Percentiles rank a stretch among this genome's conserved stretches.
phyloP scores from a whole-genome alignment of 805 yeast genomes.

The Blastobotrys peoriensis region DNA sequence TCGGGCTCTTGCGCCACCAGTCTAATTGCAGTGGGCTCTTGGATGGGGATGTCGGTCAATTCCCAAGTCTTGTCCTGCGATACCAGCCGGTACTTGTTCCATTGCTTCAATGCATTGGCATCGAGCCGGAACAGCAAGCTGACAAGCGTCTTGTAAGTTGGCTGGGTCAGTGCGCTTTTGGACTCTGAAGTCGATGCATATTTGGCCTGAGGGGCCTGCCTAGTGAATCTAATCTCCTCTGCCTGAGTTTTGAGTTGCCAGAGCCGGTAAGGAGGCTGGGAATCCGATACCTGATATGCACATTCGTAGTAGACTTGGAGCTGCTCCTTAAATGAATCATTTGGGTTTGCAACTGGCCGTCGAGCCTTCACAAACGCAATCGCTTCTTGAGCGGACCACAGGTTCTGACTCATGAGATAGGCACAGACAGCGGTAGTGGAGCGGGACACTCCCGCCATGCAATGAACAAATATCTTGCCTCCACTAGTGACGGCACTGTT shows the following conservation, averaged over 20 bases:
- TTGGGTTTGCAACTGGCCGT: slow-evolving; percentile 59
- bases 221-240: slow-evolving; percentile 19
- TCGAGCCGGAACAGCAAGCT: not conserved
- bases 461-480: slow-evolving; percentile 35
- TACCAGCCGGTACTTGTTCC: slow-evolving; percentile 2
- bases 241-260: slow-evolving; percentile 31
- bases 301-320: slow-evolving; percentile 52
- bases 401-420: slow-evolving; percentile 75
- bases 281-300: slow-evolving; percentile 28
- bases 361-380: slow-evolving; percentile 60
- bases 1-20: not conserved
- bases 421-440: slow-evolving; percentile 83
- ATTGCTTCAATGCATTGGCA: not conserved
- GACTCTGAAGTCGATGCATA: slow-evolving; percentile 31
- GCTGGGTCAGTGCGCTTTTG: not conserved
- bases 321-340: slow-evolving; percentile 68
- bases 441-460: slow-evolving; percentile 88
- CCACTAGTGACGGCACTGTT: slow-evolving; percentile 41
- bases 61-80: not conserved
- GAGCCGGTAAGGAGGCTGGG: slow-evolving; percentile 35
- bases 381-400: slow-evolving; percentile 54
- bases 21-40: not conserved
- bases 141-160: not conserved
- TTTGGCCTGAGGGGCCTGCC: slow-evolving; percentile 21
- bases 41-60: not conserved